Evolutionary conservation across 768 basidiomycete genomes (phyloP).

Genomic region (Auriculariales sp.): DNA sequence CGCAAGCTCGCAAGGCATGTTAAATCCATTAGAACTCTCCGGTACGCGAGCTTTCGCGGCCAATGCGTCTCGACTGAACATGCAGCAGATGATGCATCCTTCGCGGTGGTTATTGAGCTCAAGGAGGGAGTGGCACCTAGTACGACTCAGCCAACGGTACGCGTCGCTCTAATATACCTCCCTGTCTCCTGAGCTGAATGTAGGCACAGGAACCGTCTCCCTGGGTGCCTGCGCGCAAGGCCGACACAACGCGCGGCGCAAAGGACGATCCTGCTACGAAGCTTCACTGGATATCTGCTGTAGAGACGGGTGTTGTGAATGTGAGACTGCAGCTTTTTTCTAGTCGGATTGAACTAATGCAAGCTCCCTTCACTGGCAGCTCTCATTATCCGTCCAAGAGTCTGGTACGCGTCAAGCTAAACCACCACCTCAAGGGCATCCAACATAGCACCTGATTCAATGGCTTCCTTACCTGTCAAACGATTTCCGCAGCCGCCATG

Average conservation of each 20-base stretch:
- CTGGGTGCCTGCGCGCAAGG: neutral
- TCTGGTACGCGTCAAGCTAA: too few species aligned
- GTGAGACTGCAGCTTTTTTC: too few species aligned
- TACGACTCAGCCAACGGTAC: neutral
- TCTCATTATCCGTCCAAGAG: too few species aligned
- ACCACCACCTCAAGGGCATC: too few species aligned
- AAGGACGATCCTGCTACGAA: too few species aligned
- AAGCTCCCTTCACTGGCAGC: too few species aligned
- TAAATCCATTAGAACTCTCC: neutral
- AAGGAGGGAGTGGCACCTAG: neutral
- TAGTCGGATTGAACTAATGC: too few species aligned
- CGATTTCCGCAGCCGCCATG: too few species aligned
- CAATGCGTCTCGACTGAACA: neutral
- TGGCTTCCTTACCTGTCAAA: too few species aligned
- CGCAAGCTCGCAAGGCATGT: neutral
- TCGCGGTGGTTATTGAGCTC: neutral
- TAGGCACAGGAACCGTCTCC: neutral
- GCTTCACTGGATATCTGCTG: too few species aligned
- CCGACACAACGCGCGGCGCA: neutral
- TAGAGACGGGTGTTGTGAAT: too few species aligned
- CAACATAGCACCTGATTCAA: too few species aligned
- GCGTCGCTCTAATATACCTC: neutral
- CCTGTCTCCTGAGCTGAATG: neutral
- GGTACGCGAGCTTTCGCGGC: neutral
- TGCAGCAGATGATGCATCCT: neutral